Conservation (phyloP, 2,329 filamentous ascomycete species). For the Scedosporium dehoogii region DNA sequence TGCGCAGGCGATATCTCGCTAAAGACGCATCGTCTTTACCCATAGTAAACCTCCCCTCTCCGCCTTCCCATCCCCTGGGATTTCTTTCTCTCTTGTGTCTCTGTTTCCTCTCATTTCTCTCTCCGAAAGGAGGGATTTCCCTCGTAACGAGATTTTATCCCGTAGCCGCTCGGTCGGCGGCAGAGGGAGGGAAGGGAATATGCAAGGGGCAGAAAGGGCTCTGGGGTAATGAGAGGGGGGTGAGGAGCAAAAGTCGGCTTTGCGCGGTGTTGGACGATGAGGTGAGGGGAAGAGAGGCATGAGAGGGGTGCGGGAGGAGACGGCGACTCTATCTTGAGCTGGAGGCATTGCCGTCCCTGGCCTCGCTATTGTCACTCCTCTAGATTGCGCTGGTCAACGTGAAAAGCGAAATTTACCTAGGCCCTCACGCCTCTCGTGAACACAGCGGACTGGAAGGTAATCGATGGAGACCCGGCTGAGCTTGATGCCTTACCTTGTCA, state of each 20-base stretch:
- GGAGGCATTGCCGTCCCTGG: too few species aligned
- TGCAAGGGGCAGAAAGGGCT: neutral
- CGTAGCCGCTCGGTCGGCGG: neutral
- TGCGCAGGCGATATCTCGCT: neutral
- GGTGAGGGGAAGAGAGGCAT: too few species aligned
- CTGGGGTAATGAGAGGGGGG: neutral
- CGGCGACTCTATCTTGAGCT: too few species aligned
- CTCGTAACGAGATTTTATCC: neutral
- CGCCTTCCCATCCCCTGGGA: neutral
- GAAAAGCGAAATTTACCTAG: too few species aligned
- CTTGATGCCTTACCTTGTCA: neutral
- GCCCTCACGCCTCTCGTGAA: too few species aligned
- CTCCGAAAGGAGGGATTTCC: neutral
- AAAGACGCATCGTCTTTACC: neutral
- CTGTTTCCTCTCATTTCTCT: neutral
- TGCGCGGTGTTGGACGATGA: too few species aligned
- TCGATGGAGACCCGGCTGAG: too few species aligned
- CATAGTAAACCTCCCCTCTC: neutral
- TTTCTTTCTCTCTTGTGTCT: neutral
- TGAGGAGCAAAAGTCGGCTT: neutral
- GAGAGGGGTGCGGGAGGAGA: too few species aligned
- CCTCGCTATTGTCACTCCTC: too few species aligned
- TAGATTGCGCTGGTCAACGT: too few species aligned
- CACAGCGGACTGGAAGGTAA: too few species aligned
- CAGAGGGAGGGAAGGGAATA: neutral